Conservation (phyloP, 495 filamentous ascomycete species). For the Neurospora sp. region DNA sequence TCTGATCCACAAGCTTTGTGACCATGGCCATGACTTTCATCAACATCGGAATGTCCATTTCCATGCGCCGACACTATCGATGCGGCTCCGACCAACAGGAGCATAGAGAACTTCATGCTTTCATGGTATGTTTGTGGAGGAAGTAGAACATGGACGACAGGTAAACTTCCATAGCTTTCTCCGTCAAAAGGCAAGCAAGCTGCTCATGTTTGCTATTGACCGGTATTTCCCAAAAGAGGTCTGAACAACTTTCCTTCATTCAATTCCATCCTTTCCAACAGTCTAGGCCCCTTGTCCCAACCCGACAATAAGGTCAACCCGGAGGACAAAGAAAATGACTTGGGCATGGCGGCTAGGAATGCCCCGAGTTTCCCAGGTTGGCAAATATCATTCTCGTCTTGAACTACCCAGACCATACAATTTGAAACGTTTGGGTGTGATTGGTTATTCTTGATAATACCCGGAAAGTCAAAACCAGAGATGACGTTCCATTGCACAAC, state of each 20-base stretch:
- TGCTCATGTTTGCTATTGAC: background rate
- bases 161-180: background rate
- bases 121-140: background rate
- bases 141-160: too few species aligned
- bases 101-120: background rate
- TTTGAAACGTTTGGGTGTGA: background rate
- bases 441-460: background rate
- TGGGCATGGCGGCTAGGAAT: background rate
- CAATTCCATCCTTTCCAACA: background rate
- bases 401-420: background rate
- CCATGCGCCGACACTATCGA: background rate
- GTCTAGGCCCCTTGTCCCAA: background rate
- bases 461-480: background rate
- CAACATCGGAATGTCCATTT: background rate
- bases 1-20: background rate
- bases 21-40: background rate
- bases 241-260: background rate
- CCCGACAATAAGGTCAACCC: background rate
- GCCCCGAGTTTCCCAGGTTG: background rate
- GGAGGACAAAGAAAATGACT: background rate
- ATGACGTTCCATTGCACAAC: background rate
- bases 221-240: background rate
- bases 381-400: background rate
- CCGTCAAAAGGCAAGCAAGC: too few species aligned
- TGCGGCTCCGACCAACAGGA: background rate